phyloP scores from a whole-genome alignment of 129 eudicot genomes.

The Tagetes patula region DNA sequence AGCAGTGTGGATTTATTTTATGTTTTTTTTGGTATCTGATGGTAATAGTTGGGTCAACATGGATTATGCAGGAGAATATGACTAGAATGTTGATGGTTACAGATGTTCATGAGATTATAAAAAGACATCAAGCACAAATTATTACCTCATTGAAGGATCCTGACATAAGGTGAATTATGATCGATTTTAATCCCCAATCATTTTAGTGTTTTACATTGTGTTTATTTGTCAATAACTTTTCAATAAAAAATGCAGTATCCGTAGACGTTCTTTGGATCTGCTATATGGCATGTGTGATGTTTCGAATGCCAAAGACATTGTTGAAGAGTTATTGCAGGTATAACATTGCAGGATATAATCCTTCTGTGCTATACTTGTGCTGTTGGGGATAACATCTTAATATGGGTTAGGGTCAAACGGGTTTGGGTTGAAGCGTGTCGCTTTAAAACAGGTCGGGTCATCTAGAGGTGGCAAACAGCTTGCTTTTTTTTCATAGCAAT shows the following conservation, averaged over 20 bases:
- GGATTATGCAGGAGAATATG: slow-evolving; percentile 89
- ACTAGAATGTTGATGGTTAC: slow-evolving; percentile 99
- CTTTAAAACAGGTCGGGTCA: neutral
- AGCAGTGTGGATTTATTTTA: neutral
- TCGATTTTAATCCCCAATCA: neutral
- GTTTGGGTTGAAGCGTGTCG: neutral
- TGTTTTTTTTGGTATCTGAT: slow-evolving; percentile 33
- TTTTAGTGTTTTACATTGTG: slow-evolving; percentile 8
- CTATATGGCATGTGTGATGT: slow-evolving; percentile 99
- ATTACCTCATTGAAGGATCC: slow-evolving; percentile 95
- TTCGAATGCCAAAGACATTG: slow-evolving; percentile 96
- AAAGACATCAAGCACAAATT: slow-evolving; percentile 98
- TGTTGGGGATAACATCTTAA: neutral
- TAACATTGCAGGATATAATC: neutral
- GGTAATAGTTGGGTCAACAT: slow-evolving; percentile 25
- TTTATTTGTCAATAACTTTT: neutral
- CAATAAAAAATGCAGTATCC: slow-evolving; percentile 50
- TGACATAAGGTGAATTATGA: slow-evolving; percentile 72
- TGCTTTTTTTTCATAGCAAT: neutral
- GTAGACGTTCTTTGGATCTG: slow-evolving; percentile 96
- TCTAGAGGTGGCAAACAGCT: neutral
- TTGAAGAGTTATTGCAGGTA: slow-evolving; percentile 97
- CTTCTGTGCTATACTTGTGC: neutral
- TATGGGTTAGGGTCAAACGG: neutral
- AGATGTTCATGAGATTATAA: slow-evolving; percentile 91